phyloP scores from a whole-genome alignment of 2,329 filamentous ascomycete genomes.

The Aspergillus candidus region DNA sequence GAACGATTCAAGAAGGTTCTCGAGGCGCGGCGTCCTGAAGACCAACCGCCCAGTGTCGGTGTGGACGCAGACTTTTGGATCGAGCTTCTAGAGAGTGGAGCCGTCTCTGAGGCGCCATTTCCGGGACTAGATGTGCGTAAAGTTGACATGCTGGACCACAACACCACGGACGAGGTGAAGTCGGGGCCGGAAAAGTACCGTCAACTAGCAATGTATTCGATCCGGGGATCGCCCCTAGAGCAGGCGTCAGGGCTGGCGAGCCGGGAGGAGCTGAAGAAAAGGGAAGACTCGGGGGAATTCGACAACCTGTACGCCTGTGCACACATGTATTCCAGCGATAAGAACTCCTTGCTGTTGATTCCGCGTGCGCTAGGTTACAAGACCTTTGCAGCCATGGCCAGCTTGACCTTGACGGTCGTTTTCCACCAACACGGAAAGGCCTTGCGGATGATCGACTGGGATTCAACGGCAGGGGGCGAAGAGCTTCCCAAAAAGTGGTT shows the following conservation, averaged over 20 bases:
- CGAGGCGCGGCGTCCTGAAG: constrained; percentile 25
- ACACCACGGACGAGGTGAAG: constrained; percentile 26
- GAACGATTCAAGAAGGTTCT: constrained; percentile 27
- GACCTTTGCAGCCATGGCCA: constrained; percentile 40
- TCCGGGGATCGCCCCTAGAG: constrained; percentile 38
- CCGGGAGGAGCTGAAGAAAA: constrained; percentile 11
- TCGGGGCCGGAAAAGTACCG: constrained; percentile 30
- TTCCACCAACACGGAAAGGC: constrained; percentile 40
- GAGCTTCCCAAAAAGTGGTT: constrained; percentile 40
- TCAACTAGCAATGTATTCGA: constrained; percentile 43
- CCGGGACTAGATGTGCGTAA: constrained; percentile 46
- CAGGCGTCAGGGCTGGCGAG: constrained; percentile 14
- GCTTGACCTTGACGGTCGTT: constrained; percentile 44
- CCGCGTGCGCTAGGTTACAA: constrained; percentile 44
- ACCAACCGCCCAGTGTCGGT: constrained; percentile 29
- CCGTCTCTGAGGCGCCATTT: constrained; percentile 26
- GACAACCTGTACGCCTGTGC: constrained; percentile 54
- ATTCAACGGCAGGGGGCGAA: constrained; percentile 1
- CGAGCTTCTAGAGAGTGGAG: constrained; percentile 20
- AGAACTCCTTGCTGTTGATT: constrained; percentile 50
- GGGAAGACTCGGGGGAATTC: constrained; percentile 28
- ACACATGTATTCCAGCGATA: constrained; percentile 53
- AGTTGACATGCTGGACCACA: constrained; percentile 48
- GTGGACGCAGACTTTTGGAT: constrained; percentile 36
- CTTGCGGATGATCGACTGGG: constrained; percentile 39